Base-by-base conservation (phyloP, 2,329 filamentous ascomycete genomes). In the Amesomyces nigricolor region DNA sequence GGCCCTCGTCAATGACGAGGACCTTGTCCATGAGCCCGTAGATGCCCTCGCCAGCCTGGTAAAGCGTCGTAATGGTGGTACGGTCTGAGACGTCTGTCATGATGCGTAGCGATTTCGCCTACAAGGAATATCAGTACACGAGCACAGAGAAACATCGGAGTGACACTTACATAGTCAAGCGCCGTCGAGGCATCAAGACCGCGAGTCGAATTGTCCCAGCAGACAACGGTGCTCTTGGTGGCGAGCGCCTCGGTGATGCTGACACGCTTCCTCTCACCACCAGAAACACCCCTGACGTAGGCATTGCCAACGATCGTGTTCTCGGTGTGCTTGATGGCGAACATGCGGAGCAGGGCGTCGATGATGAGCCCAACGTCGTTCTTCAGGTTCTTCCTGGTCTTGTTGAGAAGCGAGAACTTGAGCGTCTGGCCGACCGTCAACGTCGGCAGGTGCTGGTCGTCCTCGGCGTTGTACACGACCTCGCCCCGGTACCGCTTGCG, bases 231-330 rank as follows among this genome's bases (percentile, higher is more conserved):
- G 1, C 61, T 62, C 53, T 64, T 65, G 37, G 63, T 66, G 1
- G 63, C 61, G 14, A 67, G 51, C 65, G 85, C 85, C 69, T 91
- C 87, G 7, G 85, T 86, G 61, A 91, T 89, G 49, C 82, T 86
- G 5, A 91, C 87, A 66, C 88, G 82, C 71, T 91, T 89, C 59
- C 82, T 76, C 65, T 87, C 83, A 38, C 83, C 83, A 9, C 83
- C 83, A 19, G 77, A 81, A 2, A 87, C 78, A 10, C 73, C 73
- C 17, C 85, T 78, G 8, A 88, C 76, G 30, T 82, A 78, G 58
- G 86, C 84, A 60, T 87, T 82, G 1, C 86, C 87, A 26, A 89
- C 83, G 60, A 82, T 82, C 0, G 86, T 89, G 44, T 80, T 74
- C 51, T 84, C 69, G 0, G 84, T 86, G 64, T 89, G 85, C 44